Conservation (phyloP, 2,329 filamentous ascomycete species). For the Ceratocystiopsis minuta region DNA sequence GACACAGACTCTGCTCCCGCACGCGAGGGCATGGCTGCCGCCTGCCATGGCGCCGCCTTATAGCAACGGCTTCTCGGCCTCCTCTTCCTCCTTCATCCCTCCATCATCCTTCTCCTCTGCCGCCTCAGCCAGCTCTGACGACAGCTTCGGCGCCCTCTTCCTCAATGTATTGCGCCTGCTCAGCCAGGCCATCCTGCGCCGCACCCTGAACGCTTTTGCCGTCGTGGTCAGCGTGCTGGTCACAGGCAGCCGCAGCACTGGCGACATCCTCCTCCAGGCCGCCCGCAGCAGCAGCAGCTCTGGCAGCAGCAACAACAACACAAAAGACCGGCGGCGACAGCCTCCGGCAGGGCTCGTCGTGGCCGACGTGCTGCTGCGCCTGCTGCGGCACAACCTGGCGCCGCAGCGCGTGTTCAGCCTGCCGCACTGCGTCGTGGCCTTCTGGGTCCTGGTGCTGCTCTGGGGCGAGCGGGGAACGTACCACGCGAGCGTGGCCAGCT, state of each 20-base stretch:
- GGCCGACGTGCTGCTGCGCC: conserved; percentile 7
- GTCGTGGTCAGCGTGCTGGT: conserved; percentile 1
- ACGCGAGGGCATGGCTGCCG: conserved; percentile 12
- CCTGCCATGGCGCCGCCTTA: conserved; percentile 21
- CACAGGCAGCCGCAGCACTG: conserved; percentile 4
- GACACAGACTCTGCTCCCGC: too few relatives aligned
- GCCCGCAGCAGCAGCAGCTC: neutral
- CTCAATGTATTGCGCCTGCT: conserved; percentile 15
- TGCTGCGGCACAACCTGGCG: conserved; percentile 28
- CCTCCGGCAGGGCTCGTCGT: conserved; percentile 9
- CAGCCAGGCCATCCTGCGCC: conserved; percentile 11
- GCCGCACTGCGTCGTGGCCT: conserved; percentile 45
- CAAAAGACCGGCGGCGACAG: neutral
- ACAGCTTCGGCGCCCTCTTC: conserved; percentile 17
- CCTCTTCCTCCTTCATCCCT: neutral
- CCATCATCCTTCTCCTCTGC: conserved; percentile 3
- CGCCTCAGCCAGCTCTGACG: conserved; percentile 6
- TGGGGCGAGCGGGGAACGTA: conserved; percentile 78
- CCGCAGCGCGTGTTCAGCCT: conserved; percentile 38
- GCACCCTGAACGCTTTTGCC: neutral
- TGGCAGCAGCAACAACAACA: conserved; percentile 9
- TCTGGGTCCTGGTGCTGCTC: conserved; percentile 64
- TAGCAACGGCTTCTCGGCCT: conserved; percentile 15
- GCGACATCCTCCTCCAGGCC: too few relatives aligned
- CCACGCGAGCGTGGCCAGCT: conserved; percentile 47